Base-by-base conservation (phyloP, 805 yeast genomes). In the Danielia oregonensis region DNA sequence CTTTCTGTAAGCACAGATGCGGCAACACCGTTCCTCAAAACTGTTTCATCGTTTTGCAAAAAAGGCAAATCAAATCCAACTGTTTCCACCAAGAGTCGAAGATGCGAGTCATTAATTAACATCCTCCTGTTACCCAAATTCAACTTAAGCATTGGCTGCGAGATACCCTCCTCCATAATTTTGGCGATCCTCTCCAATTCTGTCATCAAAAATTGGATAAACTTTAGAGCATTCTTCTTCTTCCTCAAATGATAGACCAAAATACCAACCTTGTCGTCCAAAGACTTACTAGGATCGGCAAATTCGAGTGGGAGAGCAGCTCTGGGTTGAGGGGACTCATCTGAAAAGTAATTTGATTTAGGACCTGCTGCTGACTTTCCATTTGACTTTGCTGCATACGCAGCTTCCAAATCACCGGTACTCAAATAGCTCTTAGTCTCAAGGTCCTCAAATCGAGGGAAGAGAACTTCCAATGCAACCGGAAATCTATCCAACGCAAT, bases 381-480 rank as follows among this genome's bases (percentile, higher is more conserved):
- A 41, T 39, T 9, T 49, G 55, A 19, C 6, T 6, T 5, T 50
- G 50, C 19, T 55, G 54, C 22, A n/a, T n/a, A n/a, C n/a, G n/a
- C n/a, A 45, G 19, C 46, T 31, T 55, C 57, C 14, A 65, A 60
- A 29, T 78, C 77, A 16, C 95, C 95, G 5, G 79, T 68, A 23
- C 76, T 68, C 42, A 82, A 70, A 46, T 70, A 91, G 28, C 68
- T 62, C 36, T 57, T 40, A 65, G 61, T 15, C 68, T 63, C 41
- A 55, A 71, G 14, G 58, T 61, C 49, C 65, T 77, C 57, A 53
- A 75, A 41, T 46, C 80, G 65, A 28, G 84, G 75, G 52, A 86
- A 86, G 33, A 87, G 60, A 3, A 91, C 49, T 49, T 87, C 95
- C 56, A 78, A 49, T 70, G 70, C 35, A 71, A 63, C 30, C 74